phyloP scores from a whole-genome alignment of 805 yeast genomes.

The Spathaspora passalidarum region DNA sequence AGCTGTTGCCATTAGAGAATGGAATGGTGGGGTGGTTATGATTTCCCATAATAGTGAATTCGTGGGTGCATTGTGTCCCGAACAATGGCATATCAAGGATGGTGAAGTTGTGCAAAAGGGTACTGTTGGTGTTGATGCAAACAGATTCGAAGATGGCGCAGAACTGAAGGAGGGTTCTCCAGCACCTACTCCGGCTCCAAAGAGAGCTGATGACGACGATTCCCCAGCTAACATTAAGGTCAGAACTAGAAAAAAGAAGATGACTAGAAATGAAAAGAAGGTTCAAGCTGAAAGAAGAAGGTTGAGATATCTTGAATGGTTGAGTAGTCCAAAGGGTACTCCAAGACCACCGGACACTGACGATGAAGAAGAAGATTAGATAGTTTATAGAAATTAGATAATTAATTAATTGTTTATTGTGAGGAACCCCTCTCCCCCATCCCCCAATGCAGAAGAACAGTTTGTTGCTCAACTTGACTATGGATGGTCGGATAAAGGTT shows the following conservation, averaged over 20 bases:
- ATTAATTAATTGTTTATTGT: background rate
- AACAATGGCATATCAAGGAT: conserved; percentile 95
- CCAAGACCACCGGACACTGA: conserved; percentile 94
- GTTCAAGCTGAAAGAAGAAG: conserved; percentile 90
- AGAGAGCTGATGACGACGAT: conserved; percentile 67
- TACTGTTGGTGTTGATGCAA: conserved; percentile 65
- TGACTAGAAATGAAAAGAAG: conserved; percentile 96
- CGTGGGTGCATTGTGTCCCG: conserved; percentile 96
- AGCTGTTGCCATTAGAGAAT: conserved; percentile 95
- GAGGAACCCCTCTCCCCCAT: too few relatives aligned
- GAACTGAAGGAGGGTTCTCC: conserved; percentile 45
- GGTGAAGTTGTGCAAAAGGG: conserved; percentile 88
- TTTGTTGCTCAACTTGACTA: too few relatives aligned
- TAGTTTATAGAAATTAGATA: background rate
- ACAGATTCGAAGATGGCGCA: conserved; percentile 81
- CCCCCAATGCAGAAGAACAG: too few relatives aligned
- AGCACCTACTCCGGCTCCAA: conserved; percentile 36
- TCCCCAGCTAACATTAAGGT: conserved; percentile 97
- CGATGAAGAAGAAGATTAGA: conserved; percentile 63
- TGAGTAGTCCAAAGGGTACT: conserved; percentile 95
- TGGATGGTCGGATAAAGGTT: too few relatives aligned
- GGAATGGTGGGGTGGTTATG: conserved; percentile 98
- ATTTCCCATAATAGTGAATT: conserved; percentile 97
- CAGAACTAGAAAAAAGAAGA: conserved; percentile 88
- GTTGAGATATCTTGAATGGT: conserved; percentile 90